These are phyloP conservation scores for Ajuga chamaepitys DNA, from an alignment of 257 asterid species.

Conservation along the genomic window DNA sequence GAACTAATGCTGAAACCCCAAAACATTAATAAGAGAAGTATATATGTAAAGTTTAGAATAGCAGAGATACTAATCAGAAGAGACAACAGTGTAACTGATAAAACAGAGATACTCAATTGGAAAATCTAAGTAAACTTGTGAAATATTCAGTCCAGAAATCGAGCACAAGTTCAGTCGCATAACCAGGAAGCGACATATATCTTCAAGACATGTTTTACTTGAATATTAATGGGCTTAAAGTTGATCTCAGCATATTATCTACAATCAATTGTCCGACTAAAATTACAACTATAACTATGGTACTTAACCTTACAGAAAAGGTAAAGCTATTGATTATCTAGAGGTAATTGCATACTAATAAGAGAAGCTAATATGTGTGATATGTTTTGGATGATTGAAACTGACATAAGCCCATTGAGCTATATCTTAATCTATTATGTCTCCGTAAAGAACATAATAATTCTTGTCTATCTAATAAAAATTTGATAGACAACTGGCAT, in stretches of 20 bases:
- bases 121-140: background rate
- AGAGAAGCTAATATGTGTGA: background rate
- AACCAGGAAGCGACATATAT: background rate
- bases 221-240: too few relatives aligned
- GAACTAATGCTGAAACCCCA: background rate
- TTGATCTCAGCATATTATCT: background rate
- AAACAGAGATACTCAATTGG: background rate
- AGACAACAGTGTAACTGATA: background rate
- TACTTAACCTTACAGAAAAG: background rate
- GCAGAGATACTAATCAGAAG: background rate
- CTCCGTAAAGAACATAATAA: background rate
- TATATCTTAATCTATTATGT: background rate
- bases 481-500: background rate
- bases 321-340: background rate
- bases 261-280: background rate
- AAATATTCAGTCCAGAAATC: background rate
- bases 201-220: too few relatives aligned
- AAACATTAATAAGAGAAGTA: background rate
- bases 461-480: background rate
- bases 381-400: background rate
- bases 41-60: background rate
- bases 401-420: background rate
- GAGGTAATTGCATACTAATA: background rate
- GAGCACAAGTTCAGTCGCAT: background rate
- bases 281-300: background rate